Evolutionary conservation across 306 rosid genomes (phyloP).

Genomic region (barrel medic (Medicago truncatula)): MtrunA17r5.0-ANR NC_053049.1:39915501-39916000

Average conservation of each 20-base stretch:
- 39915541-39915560: not conserved
- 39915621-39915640: constrained; percentile 69
- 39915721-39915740: constrained; percentile 22
- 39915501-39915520: constrained; percentile 45
- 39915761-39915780: constrained; percentile 22
- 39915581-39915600: constrained; percentile 63
- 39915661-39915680: constrained; percentile 2
- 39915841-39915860: constrained; percentile 23
- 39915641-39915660: constrained; percentile 44
- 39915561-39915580: not conserved
- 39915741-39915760: constrained; percentile 59
- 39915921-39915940: not conserved
- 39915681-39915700: constrained; percentile 24
- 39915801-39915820: constrained; percentile 30
- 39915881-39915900: not conserved
- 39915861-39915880: not conserved
- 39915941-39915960: not conserved
- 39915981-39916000: not conserved
- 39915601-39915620: constrained; percentile 82
- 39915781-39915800: constrained; percentile 33
- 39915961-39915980: not conserved
- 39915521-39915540: too few relatives aligned
- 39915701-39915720: constrained; percentile 23
- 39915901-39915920: not conserved
- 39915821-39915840: constrained; percentile 32